Base-by-base conservation (phyloP, 768 basidiomycete species). In the Auricularia cornea region DNA sequence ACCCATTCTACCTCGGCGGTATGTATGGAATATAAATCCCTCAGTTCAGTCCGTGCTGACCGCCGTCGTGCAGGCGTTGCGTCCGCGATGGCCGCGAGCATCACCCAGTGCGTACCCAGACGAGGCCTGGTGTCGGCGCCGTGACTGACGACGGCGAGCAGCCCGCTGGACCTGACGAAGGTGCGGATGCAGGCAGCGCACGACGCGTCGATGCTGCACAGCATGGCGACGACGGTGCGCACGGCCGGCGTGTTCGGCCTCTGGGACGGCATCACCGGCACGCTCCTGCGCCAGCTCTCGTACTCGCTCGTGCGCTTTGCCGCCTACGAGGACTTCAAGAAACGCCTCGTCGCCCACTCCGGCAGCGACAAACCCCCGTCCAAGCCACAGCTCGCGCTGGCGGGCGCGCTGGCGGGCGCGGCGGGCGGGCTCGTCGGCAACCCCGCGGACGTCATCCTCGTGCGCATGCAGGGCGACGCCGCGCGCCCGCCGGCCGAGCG, bases 271-370 rank as follows among this genome's bases (percentile, higher is more conserved):
- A 91, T 94, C 64, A 79, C 87, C 2, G 93, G 92, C 32, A 96
- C 93, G 30, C 88, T 91, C 85, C 75, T 96, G 74, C 84, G 93
- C 31, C 93, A 96, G 76, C 92, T 94, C 91, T 90, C 87, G 35
- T 95, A 95, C 76, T 92, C 90, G 51, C 79, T 94, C 72, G 92
- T 90, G 73, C 81, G 92, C n/a, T 95, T 94, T 78, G 94, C 91
- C 85, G 91, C 90, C 18, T 93, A 94, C 73, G 92, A 94, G 66
- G 89, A 91, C 60, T 79, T 90, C 71, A 92, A 92, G 70, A 74
- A 76, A 23, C 75, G 75, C 16, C 70, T 91, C 59, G 26, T 16
- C 80, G 72, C 65, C 73, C 79, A 33, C 80, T 83, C 3, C 78
- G 76, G 12, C 26, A 35, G 23, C 54, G 62, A 51, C 26, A 60